These are phyloP conservation scores for Clitopilus hobsonii DNA, from an alignment of 768 basidiomycete genomes.

Conservation along the genomic window DNA sequence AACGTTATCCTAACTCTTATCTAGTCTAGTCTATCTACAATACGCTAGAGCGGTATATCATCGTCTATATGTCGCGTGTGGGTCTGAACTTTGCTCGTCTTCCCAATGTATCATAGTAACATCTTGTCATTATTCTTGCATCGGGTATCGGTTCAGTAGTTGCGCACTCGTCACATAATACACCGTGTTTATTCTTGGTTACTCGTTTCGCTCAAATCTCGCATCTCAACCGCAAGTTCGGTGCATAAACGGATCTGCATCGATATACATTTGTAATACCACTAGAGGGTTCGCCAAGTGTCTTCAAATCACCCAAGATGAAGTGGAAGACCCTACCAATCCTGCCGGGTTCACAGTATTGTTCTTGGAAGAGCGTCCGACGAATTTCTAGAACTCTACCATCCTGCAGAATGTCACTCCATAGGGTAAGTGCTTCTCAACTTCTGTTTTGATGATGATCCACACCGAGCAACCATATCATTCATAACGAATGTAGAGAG, in stretches of 20 bases:
- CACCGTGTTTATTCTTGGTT: slow-evolving; percentile 3
- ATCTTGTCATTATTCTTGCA: background rate
- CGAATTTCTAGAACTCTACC: too few relatives aligned
- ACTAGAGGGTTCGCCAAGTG: too few relatives aligned
- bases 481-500: background rate
- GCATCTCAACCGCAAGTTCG: background rate
- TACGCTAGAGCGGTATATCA: background rate
- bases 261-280: too few relatives aligned
- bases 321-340: too few relatives aligned
- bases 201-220: background rate
- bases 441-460: too few relatives aligned
- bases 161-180: slow-evolving; percentile 26
- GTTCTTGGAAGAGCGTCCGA: background rate
- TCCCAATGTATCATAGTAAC: background rate
- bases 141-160: background rate
- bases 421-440: too few relatives aligned
- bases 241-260: too few relatives aligned
- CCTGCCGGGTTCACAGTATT: too few relatives aligned
- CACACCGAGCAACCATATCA: background rate
- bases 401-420: too few relatives aligned
- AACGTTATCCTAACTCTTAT: background rate
- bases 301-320: too few relatives aligned
- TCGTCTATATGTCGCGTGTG: background rate
- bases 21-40: background rate
- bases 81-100: background rate